Evolutionary conservation across 2,329 filamentous ascomycete genomes (phyloP).

Genomic region (Lomentospora prolificans): DNA sequence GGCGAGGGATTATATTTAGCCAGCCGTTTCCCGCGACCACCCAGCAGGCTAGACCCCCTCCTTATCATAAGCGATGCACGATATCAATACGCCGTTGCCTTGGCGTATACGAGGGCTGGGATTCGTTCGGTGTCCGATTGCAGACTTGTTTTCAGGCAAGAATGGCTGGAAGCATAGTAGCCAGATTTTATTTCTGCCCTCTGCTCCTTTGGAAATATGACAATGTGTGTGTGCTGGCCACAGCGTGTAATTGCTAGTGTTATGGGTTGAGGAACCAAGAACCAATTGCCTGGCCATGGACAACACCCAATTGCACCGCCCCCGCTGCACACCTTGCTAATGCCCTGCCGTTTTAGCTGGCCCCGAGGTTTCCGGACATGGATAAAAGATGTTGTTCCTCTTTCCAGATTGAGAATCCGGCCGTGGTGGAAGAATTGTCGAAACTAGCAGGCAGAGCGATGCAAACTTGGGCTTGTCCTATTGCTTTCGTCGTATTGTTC

Average conservation of each 20-base stretch:
- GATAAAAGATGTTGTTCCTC: background rate
- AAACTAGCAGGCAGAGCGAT: background rate
- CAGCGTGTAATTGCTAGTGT: too few relatives aligned
- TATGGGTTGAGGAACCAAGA: too few relatives aligned
- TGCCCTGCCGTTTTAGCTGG: too few relatives aligned
- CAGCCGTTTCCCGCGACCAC: background rate
- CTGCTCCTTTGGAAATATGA: too few relatives aligned
- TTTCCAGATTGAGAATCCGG: background rate
- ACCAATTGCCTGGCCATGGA: too few relatives aligned
- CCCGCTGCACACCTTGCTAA: too few relatives aligned
- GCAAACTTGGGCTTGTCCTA: background rate
- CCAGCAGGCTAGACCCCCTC: background rate
- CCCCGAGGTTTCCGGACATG: too few relatives aligned
- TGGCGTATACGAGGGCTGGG: background rate
- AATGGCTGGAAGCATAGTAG: too few relatives aligned
- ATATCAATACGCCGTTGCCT: background rate
- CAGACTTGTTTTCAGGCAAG: background rate
- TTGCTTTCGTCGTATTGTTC: too few relatives aligned
- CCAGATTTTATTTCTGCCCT: too few relatives aligned
- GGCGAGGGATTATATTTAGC: slow-evolving; percentile 2
- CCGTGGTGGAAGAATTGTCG: background rate
- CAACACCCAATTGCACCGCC: too few relatives aligned
- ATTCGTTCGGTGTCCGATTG: background rate
- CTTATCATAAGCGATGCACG: slow-evolving; percentile 1
- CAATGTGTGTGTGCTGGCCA: too few relatives aligned